These are phyloP conservation scores for Epichloe elymi DNA, from an alignment of 2,329 filamentous ascomycete genomes.

Conservation along the genomic window DNA sequence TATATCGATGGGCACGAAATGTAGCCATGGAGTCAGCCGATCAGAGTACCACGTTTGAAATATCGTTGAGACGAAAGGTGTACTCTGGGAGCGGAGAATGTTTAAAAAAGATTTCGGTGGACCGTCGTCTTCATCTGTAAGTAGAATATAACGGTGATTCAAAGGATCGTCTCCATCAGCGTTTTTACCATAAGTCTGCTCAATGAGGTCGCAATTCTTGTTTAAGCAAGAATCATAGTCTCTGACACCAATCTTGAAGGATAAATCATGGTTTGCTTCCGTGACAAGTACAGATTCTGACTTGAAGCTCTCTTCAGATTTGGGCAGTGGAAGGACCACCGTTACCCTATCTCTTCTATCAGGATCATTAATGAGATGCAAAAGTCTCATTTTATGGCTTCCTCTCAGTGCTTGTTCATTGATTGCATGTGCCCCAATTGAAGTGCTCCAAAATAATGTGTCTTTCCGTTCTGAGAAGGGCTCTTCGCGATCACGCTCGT, in stretches of 20 bases:
- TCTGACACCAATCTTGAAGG: constrained; percentile 46
- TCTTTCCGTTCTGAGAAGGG: constrained; percentile 50
- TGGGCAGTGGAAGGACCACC: constrained; percentile 39
- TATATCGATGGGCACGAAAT: constrained; percentile 67
- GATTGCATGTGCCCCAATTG: constrained; percentile 41
- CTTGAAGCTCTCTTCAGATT: constrained; percentile 27
- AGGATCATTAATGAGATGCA: constrained; percentile 54
- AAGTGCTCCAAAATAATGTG: constrained; percentile 63
- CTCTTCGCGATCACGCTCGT: constrained; percentile 28
- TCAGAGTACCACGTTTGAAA: constrained; percentile 73
- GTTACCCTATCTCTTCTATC: constrained; percentile 34
- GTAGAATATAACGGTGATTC: constrained; percentile 55
- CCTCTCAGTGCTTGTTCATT: constrained; percentile 46
- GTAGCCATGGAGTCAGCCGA: constrained; percentile 60
- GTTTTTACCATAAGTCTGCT: constrained; percentile 19
- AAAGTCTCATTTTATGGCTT: constrained; percentile 55
- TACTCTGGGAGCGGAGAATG: constrained; percentile 50
- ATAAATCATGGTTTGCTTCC: constrained; percentile 39
- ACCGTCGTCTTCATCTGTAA: constrained; percentile 59
- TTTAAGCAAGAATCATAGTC: constrained; percentile 43
- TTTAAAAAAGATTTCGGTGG: constrained; percentile 46
- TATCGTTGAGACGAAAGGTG: constrained; percentile 58
- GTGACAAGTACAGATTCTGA: constrained; percentile 42
- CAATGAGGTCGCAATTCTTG: constrained; percentile 19
- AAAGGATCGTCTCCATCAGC: constrained; percentile 37